These are phyloP conservation scores for Rhodamnia argentea DNA, from an alignment of 345 rosid genomes.

Conservation along the genomic window DNA sequence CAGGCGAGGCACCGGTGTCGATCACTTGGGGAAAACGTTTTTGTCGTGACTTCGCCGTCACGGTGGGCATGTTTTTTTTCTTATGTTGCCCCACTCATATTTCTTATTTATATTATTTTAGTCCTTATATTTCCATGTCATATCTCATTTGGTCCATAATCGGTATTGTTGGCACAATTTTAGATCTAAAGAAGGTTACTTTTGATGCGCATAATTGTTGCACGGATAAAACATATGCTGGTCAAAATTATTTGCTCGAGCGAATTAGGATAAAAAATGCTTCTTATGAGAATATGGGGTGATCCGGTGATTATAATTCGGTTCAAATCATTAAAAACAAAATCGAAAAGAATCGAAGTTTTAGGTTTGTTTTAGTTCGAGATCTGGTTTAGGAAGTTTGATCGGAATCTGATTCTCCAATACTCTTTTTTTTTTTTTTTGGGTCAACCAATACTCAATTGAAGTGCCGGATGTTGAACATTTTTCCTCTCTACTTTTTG, in stretches of 20 bases:
- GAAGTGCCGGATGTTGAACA: neutral
- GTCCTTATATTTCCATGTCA: neutral
- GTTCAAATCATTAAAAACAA: neutral
- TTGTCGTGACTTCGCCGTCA: constrained; percentile 11
- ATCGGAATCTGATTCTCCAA: rapidly evolving
- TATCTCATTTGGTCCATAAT: neutral
- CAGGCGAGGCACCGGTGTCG: neutral
- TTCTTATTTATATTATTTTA: neutral
- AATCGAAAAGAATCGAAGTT: rapidly evolving
- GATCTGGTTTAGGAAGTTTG: neutral
- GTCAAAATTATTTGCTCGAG: neutral
- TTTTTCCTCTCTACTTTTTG: neutral
- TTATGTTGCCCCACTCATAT: neutral
- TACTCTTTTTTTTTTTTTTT: too few relatives aligned
- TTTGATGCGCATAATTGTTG: neutral
- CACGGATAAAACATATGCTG: neutral
- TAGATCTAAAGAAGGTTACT: neutral
- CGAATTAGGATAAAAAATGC: neutral
- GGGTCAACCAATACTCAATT: neutral
- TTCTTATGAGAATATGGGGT: neutral
- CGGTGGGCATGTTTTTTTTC: neutral
- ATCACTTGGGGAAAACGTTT: neutral
- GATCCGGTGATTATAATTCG: rapidly evolving
- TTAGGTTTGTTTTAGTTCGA: rapidly evolving
- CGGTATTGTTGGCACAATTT: neutral